Evolutionary conservation across 108 stramenopile species (phyloP).

Genomic region (Cyclostephanos tholiformis): DNA sequence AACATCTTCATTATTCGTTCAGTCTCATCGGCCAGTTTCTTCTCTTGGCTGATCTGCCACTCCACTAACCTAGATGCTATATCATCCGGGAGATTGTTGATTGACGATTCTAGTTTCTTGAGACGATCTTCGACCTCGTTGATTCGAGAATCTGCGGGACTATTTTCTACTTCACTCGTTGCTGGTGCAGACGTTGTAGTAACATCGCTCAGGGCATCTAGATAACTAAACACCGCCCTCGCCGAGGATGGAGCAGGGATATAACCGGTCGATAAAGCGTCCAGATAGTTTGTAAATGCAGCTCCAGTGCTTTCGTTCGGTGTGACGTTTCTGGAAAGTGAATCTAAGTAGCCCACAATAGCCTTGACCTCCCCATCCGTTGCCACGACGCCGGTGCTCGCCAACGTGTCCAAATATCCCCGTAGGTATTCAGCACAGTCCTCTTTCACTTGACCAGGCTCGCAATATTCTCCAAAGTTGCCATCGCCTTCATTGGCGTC

Average conservation of each 20-base stretch:
- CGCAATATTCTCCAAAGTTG: conserved; percentile 44
- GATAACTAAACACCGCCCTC: conserved; percentile 44
- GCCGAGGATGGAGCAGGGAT: conserved; percentile 41
- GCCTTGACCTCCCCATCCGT: conserved; percentile 30
- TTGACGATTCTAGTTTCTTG: conserved; percentile 36
- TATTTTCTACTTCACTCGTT: neutral
- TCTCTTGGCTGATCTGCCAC: conserved; percentile 41
- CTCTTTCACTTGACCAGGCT: conserved; percentile 31
- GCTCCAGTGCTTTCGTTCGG: conserved; percentile 28
- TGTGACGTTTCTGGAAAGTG: conserved; percentile 22
- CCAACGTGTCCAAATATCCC: conserved; percentile 38
- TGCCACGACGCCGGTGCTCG: conserved; percentile 34
- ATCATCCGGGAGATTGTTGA: conserved; percentile 43
- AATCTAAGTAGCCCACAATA: conserved; percentile 53
- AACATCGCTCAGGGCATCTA: conserved; percentile 29
- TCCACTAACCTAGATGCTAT: conserved; percentile 42
- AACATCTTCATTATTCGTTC: conserved; percentile 36
- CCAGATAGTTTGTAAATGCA: conserved; percentile 45
- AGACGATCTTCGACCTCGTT: conserved; percentile 40
- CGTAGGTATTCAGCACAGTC: conserved; percentile 40
- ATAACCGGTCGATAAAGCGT: conserved; percentile 39
- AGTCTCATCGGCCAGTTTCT: conserved; percentile 39
- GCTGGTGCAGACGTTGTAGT: neutral
- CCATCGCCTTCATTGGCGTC: neutral
- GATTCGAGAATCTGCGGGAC: conserved; percentile 25